Base-by-base conservation (phyloP, 192 early-diverging fungal genomes). In the Rhizophagus clarus region DNA sequence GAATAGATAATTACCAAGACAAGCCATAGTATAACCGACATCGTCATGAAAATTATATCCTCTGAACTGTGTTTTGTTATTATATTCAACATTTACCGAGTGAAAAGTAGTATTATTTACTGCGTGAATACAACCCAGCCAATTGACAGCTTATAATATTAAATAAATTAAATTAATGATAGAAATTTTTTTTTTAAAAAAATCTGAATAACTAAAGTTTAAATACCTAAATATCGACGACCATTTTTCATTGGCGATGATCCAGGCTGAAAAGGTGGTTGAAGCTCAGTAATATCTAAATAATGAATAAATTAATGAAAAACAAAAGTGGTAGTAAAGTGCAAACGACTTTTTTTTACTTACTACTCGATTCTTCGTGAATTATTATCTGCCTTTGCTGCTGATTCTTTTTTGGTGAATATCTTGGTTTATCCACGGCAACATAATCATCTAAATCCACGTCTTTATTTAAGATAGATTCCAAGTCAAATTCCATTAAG, bases 191-290 rank as follows among this genome's bases (percentile, higher is more conserved):
- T 37, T 37, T 37, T 29, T 29, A 6, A 31, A 7, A 34, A 31
- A 37, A n/a, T 32, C 4, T 45, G 10, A 72, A 62, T 20, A 28
- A 22, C 40, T 14, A 29, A n/a, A 20, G 32, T 42, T 28, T 73
- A 40, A 72, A 26, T 81, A 86, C 85, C 85, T 28, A 93, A 83
- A 70, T 92, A 93, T 8, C 89, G 88, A 42, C 89, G 88, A 22
- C 88, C 79, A 62, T 83, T 83, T 9, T 82, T 68, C 61, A 83
- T 82, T 9, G 93, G 89, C 4, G 96, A 97, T 11, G 96, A 84
- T 8, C 95, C 96, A 29, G 97, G 90, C 76, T 99, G 97, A 80
- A 99, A 96, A 34, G 88, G 80, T n/a, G 85, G 84, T 74, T 95
- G 92, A 29, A 84, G 72, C 42, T 63, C 78, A 74, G 82, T 84